A percentile compares a stretch with the other conserved stretches of the same genome.
These are phyloP conservation scores for Talaromyces sp. DNA, from an alignment of 2,329 filamentous ascomycete genomes.

Conservation along the genomic window DNA sequence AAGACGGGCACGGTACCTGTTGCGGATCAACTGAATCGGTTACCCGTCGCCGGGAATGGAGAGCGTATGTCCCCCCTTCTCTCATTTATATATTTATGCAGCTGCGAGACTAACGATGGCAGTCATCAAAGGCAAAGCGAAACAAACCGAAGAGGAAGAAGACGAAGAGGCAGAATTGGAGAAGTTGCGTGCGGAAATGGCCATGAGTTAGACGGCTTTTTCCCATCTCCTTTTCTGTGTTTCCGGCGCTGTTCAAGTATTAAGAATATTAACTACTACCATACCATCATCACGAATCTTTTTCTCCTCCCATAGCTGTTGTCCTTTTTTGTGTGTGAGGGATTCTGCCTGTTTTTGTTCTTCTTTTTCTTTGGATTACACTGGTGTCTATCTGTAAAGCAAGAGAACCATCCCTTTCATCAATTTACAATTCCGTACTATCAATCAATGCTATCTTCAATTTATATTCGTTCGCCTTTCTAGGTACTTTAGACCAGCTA, in stretches of 20 bases:
- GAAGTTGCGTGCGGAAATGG: conserved; percentile 95
- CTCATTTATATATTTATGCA: not conserved
- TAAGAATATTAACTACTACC: not conserved
- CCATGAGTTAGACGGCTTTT: conserved; percentile 60
- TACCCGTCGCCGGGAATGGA: conserved; percentile 71
- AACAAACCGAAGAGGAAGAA: conserved; percentile 69
- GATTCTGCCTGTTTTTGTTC: not conserved
- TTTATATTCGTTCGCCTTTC: not conserved
- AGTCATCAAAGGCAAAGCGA: conserved; percentile 46
- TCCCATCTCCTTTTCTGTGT: not conserved
- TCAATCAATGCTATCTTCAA: not conserved
- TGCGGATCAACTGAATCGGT: conserved; percentile 68
- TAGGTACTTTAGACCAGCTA: not conserved
- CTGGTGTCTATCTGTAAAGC: conserved; percentile 9
- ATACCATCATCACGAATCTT: conserved; percentile 5
- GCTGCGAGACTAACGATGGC: conserved; percentile 1
- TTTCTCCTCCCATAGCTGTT: not conserved
- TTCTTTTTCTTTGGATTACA: not conserved
- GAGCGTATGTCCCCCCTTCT: conserved; percentile 61
- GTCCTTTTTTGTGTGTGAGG: not conserved
- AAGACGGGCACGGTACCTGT: conserved; percentile 82
- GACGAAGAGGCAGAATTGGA: conserved; percentile 93
- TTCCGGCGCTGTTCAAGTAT: not conserved
- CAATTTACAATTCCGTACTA: not conserved
- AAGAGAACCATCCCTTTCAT: not conserved